A percentile compares a stretch with the other conserved stretches of the same genome.
Conservation (phyloP, 2,329 filamentous ascomycete species). For the Myriosclerotinia duriaeana region DNA sequence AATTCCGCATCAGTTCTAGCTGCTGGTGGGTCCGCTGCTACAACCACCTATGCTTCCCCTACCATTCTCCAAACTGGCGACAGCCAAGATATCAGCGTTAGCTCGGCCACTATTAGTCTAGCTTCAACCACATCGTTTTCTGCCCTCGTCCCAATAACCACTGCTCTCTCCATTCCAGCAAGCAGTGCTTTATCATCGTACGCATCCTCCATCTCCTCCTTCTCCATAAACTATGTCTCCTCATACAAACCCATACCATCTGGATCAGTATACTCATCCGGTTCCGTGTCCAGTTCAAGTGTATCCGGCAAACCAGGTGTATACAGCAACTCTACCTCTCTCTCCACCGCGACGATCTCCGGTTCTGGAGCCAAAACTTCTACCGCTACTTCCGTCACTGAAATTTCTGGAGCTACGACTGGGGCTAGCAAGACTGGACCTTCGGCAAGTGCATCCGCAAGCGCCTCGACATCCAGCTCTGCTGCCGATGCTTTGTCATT, state of each 20-base stretch:
- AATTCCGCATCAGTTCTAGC: conserved; percentile 18
- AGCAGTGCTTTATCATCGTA: conserved; percentile 1
- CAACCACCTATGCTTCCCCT: background rate
- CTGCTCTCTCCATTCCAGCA: background rate
- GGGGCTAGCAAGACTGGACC: background rate
- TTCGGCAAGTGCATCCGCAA: background rate
- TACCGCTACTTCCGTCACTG: conserved; percentile 13
- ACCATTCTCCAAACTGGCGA: conserved; percentile 9
- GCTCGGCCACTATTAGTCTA: background rate
- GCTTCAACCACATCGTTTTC: background rate
- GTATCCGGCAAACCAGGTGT: conserved; percentile 15
- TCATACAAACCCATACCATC: background rate
- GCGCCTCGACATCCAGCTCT: background rate
- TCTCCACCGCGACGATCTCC: conserved; percentile 12
- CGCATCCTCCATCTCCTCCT: conserved; percentile 5
- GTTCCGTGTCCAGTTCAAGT: background rate
- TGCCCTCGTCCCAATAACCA: background rate
- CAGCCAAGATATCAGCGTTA: background rate
- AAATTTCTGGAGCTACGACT: conserved; percentile 1
- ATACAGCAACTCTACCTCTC: conserved; percentile 15
- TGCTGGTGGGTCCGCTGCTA: conserved; percentile 8
- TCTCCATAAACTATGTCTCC: background rate
- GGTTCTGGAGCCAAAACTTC: background rate
- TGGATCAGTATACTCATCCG: conserved; percentile 6
- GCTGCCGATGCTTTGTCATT: conserved; percentile 9